Evolutionary conservation across 2,329 filamentous ascomycete genomes (phyloP).

Genomic region (Purpureocillium lavendulum): DNA sequence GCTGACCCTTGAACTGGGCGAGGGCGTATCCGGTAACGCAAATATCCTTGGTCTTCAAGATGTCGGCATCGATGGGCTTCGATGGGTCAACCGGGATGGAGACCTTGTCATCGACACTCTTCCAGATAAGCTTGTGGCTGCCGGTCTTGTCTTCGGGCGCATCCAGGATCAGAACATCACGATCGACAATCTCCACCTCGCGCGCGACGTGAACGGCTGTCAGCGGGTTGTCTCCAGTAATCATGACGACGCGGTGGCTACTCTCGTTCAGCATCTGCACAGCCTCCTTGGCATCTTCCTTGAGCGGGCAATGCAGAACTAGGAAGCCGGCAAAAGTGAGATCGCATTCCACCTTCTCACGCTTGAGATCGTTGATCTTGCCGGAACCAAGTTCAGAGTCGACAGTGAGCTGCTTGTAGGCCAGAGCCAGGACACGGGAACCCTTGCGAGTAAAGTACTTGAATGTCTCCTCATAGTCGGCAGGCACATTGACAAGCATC

Average conservation of each 20-base stretch:
- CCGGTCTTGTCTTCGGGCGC: constrained; percentile 83
- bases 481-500: constrained; percentile 76
- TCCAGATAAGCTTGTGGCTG: constrained; percentile 81
- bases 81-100: constrained; percentile 79
- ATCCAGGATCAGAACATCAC: constrained; percentile 89
- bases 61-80: constrained; percentile 70
- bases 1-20: constrained; percentile 75
- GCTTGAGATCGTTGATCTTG: constrained; percentile 88
- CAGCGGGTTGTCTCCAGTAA: constrained; percentile 94
- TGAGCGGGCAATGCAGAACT: constrained; percentile 89
- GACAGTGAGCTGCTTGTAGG: constrained; percentile 81
- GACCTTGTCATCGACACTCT: constrained; percentile 84
- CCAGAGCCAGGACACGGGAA: constrained; percentile 85
- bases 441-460: constrained; percentile 97
- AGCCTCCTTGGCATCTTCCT: constrained; percentile 89
- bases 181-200: constrained; percentile 95
- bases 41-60: constrained; percentile 79
- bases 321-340: constrained; percentile 91
- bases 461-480: constrained; percentile 93
- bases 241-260: constrained; percentile 98
- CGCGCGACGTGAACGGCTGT: constrained; percentile 93
- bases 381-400: constrained; percentile 75
- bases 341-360: constrained; percentile 80
- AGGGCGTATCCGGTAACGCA: constrained; percentile 95
- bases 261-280: constrained; percentile 98